A percentile compares a stretch with the other conserved stretches of the same genome.
Conservation (phyloP, 1,284 basidiomycete genomes). For the Apiotrichum veenhuisii region DNA sequence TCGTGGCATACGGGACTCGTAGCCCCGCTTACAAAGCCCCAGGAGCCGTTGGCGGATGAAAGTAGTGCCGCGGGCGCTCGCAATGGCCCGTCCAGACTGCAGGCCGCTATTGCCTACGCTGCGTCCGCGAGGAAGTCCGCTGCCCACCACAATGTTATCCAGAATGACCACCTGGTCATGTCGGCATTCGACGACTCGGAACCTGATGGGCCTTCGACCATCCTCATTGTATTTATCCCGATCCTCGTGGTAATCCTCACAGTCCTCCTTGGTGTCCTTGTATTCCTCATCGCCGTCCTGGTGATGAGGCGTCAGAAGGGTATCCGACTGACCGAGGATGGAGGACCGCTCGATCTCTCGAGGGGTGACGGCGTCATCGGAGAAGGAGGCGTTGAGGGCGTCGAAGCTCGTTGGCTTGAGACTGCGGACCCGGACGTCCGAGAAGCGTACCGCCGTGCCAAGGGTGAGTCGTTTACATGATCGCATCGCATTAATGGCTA, state of each 20-base stretch:
- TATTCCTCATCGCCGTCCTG: slow-evolving; percentile 83
- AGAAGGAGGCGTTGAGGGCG: slow-evolving; percentile 83
- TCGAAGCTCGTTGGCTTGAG: slow-evolving; percentile 93
- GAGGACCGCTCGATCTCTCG: slow-evolving; percentile 90
- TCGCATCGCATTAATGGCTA: not conserved
- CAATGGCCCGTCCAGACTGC: not conserved
- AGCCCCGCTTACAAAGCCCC: slow-evolving; percentile 23
- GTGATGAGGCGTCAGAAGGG: slow-evolving; percentile 74
- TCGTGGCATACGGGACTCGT: slow-evolving; percentile 33
- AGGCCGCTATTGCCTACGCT: not conserved
- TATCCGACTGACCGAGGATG: slow-evolving; percentile 76
- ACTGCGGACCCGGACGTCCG: slow-evolving; percentile 64
- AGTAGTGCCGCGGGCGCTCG: not conserved
- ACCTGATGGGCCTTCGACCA: slow-evolving; percentile 29
- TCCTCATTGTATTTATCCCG: slow-evolving; percentile 57
- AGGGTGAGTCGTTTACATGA: slow-evolving; percentile 57
- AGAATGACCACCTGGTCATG: not conserved
- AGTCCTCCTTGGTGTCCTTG: slow-evolving; percentile 82
- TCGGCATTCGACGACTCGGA: not conserved
- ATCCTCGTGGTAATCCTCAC: slow-evolving; percentile 88
- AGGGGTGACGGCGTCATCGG: slow-evolving; percentile 83
- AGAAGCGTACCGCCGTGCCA: slow-evolving; percentile 76
- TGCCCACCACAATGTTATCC: not conserved
- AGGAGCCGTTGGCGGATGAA: not conserved
- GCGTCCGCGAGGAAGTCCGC: not conserved